phyloP scores from a whole-genome alignment of 768 basidiomycete genomes.

The Amanita inopinata region DNA sequence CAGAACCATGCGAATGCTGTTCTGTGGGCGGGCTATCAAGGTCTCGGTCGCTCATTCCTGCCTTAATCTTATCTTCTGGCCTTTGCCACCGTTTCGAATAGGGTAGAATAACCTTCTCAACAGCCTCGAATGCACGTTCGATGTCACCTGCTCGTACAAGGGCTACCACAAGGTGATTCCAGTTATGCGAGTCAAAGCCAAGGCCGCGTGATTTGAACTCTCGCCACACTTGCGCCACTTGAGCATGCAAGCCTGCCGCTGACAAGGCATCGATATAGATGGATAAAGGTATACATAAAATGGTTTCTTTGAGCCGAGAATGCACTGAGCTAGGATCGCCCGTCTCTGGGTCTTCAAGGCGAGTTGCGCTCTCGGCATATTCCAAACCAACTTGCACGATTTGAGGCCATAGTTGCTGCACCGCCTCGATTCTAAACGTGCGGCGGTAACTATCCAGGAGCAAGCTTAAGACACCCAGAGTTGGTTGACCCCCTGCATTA shows the following conservation, averaged over 20 bases:
- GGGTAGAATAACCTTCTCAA: constrained; percentile 69
- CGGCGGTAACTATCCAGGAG: constrained; percentile 69
- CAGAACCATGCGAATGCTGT: constrained; percentile 20
- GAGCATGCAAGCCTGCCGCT: constrained; percentile 44
- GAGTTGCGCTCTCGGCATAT: constrained; percentile 22
- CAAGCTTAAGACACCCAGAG: constrained; percentile 48
- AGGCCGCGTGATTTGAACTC: constrained; percentile 53
- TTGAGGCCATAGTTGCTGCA: constrained; percentile 57
- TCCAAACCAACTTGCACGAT: constrained; percentile 50
- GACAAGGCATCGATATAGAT: constrained; percentile 75
- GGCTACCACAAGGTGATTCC: constrained; percentile 76
- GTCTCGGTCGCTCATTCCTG: background rate
- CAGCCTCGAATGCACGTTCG: constrained; percentile 75
- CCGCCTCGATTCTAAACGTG: constrained; percentile 41
- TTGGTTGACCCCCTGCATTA: constrained; percentile 44
- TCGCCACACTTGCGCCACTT: constrained; percentile 62
- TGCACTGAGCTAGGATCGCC: constrained; percentile 13
- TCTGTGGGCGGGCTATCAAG: constrained; percentile 12
- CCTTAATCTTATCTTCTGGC: constrained; percentile 8
- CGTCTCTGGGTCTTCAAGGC: constrained; percentile 18
- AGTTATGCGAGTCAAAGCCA: constrained; percentile 80
- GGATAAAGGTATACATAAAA: constrained; percentile 72
- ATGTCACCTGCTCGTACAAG: constrained; percentile 73
- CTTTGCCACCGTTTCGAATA: constrained; percentile 19
- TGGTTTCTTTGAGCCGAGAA: constrained; percentile 28